phyloP scores from a whole-genome alignment of 2,329 filamentous ascomycete genomes.

The Dactylellina parvicollis region DNA sequence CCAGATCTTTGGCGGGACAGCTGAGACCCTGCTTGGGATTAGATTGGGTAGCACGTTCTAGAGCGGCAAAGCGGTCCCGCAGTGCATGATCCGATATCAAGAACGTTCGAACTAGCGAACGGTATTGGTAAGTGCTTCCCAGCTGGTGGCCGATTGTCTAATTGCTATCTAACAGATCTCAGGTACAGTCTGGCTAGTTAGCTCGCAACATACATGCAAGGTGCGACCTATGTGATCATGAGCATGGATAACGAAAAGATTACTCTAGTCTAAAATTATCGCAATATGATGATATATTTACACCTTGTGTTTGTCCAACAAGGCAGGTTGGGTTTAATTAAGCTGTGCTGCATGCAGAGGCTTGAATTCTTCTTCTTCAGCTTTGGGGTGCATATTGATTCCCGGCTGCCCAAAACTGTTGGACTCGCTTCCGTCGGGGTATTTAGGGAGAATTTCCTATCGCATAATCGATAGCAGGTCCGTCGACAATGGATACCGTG shows the following conservation, averaged over 20 bases:
- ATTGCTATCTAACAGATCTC: constrained; percentile 13
- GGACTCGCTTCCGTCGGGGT: constrained; percentile 34
- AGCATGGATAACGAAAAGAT: constrained; percentile 21
- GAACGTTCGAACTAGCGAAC: constrained; percentile 33
- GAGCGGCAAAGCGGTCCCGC: constrained; percentile 48
- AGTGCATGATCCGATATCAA: constrained; percentile 48
- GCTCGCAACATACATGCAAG: constrained; percentile 17
- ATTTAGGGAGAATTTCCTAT: constrained; percentile 34
- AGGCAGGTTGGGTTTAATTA: constrained; percentile 19
- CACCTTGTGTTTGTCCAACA: constrained; percentile 43
- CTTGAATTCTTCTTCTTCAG: not conserved
- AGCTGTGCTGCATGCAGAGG: constrained; percentile 32
- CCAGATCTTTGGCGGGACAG: not conserved
- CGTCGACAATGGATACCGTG: constrained; percentile 1
- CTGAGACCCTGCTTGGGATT: constrained; percentile 39
- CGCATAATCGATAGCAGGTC: constrained; percentile 24
- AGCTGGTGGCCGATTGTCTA: constrained; percentile 21
- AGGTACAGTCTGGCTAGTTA: not conserved
- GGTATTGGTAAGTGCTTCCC: constrained; percentile 46
- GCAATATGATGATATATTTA: constrained; percentile 28
- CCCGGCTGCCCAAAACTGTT: constrained; percentile 11
- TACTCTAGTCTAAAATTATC: constrained; percentile 3
- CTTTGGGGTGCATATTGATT: constrained; percentile 4
- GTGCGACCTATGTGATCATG: constrained; percentile 1
- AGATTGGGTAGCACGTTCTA: constrained; percentile 39